Conservation (phyloP, 305 asterid species). For the Fraxinus sp. region DNA sequence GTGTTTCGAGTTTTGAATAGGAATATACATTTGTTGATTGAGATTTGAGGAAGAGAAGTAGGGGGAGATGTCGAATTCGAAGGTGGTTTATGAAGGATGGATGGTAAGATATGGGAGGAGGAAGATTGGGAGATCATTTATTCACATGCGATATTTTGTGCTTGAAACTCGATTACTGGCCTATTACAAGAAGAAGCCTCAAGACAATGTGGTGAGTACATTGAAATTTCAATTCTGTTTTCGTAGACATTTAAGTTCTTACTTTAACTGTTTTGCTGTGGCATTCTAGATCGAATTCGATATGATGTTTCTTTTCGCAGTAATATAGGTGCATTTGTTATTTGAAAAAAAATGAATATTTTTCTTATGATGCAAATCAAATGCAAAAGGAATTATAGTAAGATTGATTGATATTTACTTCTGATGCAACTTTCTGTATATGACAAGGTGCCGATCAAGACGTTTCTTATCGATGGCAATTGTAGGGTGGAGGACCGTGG, state of each 20-base stretch:
- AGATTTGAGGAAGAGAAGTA: slow-evolving; percentile 24
- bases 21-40: slow-evolving; percentile 24
- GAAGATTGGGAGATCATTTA: slow-evolving; percentile 45
- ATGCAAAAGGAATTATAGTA: slow-evolving; percentile 3
- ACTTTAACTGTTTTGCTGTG: background rate
- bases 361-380: slow-evolving; percentile 22
- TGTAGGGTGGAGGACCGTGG: slow-evolving; percentile 98
- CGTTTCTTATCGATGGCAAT: slow-evolving; percentile 84
- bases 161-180: slow-evolving; percentile 81
- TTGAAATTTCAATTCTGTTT: background rate
- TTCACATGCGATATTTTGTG: slow-evolving; percentile 84
- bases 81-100: slow-evolving; percentile 47
- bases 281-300: background rate
- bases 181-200: slow-evolving; percentile 94
- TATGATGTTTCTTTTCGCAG: slow-evolving; percentile 8
- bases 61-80: slow-evolving; percentile 17
- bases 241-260: background rate
- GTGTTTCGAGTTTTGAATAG: slow-evolving; percentile 1
- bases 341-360: slow-evolving; percentile 7
- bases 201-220: slow-evolving; percentile 66
- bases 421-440: slow-evolving; percentile 7
- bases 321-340: background rate
- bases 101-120: slow-evolving; percentile 96
- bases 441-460: slow-evolving; percentile 80
- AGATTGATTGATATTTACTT: background rate